These are phyloP conservation scores for Hymenoscyphus scutula DNA, from an alignment of 2,329 filamentous ascomycete genomes.

Conservation along the genomic window DNA sequence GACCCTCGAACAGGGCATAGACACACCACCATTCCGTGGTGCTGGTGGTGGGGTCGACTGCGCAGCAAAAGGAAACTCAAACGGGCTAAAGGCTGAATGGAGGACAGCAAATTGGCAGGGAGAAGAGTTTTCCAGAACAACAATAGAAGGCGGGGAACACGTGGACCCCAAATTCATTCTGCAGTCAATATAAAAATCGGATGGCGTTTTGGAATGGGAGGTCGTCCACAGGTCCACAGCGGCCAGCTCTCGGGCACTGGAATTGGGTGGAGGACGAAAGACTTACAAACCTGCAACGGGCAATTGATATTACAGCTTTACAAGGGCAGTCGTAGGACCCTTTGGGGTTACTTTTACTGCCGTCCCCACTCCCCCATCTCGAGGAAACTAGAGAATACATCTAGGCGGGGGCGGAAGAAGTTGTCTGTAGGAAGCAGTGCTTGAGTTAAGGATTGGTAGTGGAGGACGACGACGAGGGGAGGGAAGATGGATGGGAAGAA, in stretches of 20 bases:
- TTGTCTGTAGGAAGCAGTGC: no score
- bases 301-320: neutral
- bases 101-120: neutral
- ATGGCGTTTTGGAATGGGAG: neutral
- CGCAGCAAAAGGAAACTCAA: neutral
- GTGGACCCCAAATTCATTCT: conserved; percentile 10
- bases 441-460: no score
- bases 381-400: neutral
- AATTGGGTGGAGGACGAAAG: neutral
- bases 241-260: neutral
- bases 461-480: no score
- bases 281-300: neutral
- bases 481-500: neutral
- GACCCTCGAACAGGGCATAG: neutral
- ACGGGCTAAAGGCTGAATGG: neutral
- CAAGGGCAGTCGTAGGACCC: neutral
- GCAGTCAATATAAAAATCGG: neutral
- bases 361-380: neutral
- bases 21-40: conserved; percentile 1
- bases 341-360: neutral
- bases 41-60: neutral
- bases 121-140: conserved; percentile 12
- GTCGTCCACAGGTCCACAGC: neutral
- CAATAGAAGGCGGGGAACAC: conserved; percentile 10
- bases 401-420: no score